These are phyloP conservation scores for Sonneratia caseolaris DNA, from an alignment of 345 rosid species.

Conservation along the genomic window DNA sequence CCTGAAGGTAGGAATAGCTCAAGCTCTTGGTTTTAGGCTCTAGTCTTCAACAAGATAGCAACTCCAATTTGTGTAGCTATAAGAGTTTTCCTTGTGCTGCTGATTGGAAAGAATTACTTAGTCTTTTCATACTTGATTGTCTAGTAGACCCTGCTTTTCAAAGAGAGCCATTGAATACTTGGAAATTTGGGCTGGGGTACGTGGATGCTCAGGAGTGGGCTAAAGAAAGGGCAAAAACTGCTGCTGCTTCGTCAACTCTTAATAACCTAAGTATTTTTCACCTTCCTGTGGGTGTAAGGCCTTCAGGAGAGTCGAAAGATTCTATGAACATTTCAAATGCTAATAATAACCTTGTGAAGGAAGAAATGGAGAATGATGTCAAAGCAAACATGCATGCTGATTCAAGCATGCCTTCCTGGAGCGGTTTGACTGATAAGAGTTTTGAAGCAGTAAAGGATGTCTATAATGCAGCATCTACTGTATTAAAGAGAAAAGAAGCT, in stretches of 20 bases:
- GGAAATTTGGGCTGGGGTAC: slow-evolving; percentile 63
- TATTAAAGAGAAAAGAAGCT: slow-evolving; percentile 44
- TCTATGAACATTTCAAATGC: slow-evolving; percentile 16
- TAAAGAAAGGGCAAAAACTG: slow-evolving; percentile 44
- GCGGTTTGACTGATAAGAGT: slow-evolving; percentile 31
- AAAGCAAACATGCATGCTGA: slow-evolving; percentile 25
- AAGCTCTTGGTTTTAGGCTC: background rate
- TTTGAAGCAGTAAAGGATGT: slow-evolving; percentile 46
- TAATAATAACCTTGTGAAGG: slow-evolving; percentile 17
- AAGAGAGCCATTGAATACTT: slow-evolving; percentile 50
- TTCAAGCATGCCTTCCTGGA: slow-evolving; percentile 31
- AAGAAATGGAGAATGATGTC: slow-evolving; percentile 27
- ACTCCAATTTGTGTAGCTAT: background rate
- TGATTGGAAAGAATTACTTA: slow-evolving; percentile 10
- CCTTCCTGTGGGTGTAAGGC: slow-evolving; percentile 87
- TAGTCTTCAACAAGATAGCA: background rate
- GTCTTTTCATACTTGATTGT: slow-evolving; percentile 11
- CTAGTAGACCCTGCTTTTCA: slow-evolving; percentile 52
- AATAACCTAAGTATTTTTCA: slow-evolving; percentile 49
- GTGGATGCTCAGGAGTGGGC: slow-evolving; percentile 62
- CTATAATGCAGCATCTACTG: slow-evolving; percentile 42
- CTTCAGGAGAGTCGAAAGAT: slow-evolving; percentile 35
- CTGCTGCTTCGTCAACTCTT: slow-evolving; percentile 39
- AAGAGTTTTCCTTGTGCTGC: background rate
- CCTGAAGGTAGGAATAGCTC: slow-evolving; percentile 44